phyloP scores from a whole-genome alignment of 306 rosid genomes.

The Inga oerstediana region DNA sequence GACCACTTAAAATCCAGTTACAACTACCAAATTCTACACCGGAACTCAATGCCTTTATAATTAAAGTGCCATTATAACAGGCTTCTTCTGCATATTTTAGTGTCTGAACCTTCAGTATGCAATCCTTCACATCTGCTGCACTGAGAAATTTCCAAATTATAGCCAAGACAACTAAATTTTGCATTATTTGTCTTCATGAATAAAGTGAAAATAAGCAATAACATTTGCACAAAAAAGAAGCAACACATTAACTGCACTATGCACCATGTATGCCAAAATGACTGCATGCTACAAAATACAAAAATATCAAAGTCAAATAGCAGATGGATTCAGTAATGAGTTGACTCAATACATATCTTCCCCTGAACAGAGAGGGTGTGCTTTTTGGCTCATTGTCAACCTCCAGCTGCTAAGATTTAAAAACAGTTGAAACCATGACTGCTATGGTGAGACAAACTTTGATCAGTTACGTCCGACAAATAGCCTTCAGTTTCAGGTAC shows the following conservation, averaged over 20 bases:
- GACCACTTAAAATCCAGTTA: constrained; percentile 79
- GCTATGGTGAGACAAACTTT: constrained; percentile 16
- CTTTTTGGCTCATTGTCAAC: constrained; percentile 11
- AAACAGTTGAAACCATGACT: background rate
- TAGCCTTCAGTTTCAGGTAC: background rate
- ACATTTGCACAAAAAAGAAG: background rate
- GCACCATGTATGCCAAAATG: background rate
- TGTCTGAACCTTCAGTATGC: constrained; percentile 60
- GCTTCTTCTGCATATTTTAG: constrained; percentile 77
- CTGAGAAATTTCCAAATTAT: constrained; percentile 63
- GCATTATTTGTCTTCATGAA: constrained; percentile 12
- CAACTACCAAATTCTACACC: constrained; percentile 89
- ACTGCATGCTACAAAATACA: background rate
- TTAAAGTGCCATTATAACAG: constrained; percentile 78
- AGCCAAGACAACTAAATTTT: constrained; percentile 35
- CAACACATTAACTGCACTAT: constrained; percentile 10
- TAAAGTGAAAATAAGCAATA: constrained; percentile 20
- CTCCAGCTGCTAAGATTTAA: constrained; percentile 13
- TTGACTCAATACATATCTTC: constrained; percentile 21
- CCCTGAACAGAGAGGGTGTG: background rate
- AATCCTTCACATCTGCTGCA: constrained; percentile 83
- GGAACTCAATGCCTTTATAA: constrained; percentile 81
- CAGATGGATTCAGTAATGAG: background rate
- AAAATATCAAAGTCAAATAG: constrained; percentile 4
- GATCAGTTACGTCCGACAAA: background rate